Evolutionary conservation across 352 stramenopile genomes (phyloP).

Genomic region (Blastocystis sp.): DNA sequence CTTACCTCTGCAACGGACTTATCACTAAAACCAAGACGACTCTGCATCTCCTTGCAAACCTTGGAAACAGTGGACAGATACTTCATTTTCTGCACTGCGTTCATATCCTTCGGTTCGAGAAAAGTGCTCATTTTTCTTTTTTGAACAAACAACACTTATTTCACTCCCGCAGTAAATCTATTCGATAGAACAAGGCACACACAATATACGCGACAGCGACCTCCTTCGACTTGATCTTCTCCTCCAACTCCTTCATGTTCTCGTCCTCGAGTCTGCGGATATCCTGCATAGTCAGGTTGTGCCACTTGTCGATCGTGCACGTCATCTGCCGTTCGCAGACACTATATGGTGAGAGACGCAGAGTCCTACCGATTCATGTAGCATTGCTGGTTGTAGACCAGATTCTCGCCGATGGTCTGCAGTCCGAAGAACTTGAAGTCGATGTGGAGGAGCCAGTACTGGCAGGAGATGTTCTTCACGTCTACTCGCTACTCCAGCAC

Average conservation of each 20-base stretch:
- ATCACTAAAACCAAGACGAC: constrained; percentile 47
- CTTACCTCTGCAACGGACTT: constrained; percentile 56
- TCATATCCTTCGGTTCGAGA: constrained; percentile 45
- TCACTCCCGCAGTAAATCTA: constrained; percentile 54
- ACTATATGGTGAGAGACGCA: background rate
- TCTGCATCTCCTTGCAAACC: constrained; percentile 62
- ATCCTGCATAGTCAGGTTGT: constrained; percentile 37
- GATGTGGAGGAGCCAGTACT: constrained; percentile 56
- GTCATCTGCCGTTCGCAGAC: constrained; percentile 35
- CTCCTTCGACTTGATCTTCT: constrained; percentile 58
- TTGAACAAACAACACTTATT: constrained; percentile 3
- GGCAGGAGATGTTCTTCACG: constrained; percentile 25
- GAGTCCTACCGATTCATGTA: constrained; percentile 29
- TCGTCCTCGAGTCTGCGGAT: constrained; percentile 43
- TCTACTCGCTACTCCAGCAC: background rate
- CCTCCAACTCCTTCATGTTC: constrained; percentile 36
- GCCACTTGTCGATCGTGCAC: constrained; percentile 45
- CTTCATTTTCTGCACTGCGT: constrained; percentile 62
- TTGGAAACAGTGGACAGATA: constrained; percentile 54
- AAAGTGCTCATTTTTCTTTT: background rate
- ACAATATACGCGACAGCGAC: constrained; percentile 6
- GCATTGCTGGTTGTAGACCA: constrained; percentile 60
- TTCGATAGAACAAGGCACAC: background rate
- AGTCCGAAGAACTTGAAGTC: constrained; percentile 58
- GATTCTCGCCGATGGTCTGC: constrained; percentile 52